phyloP scores from a whole-genome alignment of 805 yeast genomes.

The Lipomyces mesembrius region DNA sequence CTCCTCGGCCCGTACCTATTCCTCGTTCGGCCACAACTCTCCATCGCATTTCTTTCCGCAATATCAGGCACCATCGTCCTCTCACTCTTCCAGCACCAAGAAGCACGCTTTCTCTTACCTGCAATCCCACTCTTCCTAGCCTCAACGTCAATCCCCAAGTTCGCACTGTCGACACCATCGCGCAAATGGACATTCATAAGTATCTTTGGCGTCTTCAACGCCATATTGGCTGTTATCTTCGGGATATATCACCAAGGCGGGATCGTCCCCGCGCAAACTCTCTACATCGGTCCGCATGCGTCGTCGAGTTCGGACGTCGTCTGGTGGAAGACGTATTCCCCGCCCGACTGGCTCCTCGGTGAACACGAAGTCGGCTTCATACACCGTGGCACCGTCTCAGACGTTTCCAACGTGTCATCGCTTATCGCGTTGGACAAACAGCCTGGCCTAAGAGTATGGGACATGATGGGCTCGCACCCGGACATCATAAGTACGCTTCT shows the following conservation, averaged over 20 bases:
- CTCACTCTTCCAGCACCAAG: conserved; percentile 88
- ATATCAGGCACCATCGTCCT: conserved; percentile 64
- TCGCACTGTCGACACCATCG: conserved; percentile 34
- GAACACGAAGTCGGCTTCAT: conserved; percentile 39
- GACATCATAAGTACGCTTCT: conserved; percentile 42
- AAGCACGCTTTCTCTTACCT: conserved; percentile 84
- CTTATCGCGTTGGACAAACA: conserved; percentile 15
- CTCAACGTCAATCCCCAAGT: conserved; percentile 35
- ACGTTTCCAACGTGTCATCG: conserved; percentile 25
- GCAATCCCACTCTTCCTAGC: conserved; percentile 65
- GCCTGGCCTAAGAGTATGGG: conserved; percentile 45
- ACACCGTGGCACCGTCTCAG: conserved; percentile 36
- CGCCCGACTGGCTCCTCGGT: conserved; percentile 84
- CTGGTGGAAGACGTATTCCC: conserved; percentile 95
- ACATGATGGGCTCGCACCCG: conserved; percentile 55
- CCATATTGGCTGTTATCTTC: conserved; percentile 62
- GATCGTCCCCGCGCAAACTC: conserved; percentile 64
- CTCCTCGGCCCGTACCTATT: conserved; percentile 77
- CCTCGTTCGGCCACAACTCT: conserved; percentile 46
- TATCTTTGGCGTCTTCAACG: conserved; percentile 69
- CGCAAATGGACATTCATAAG: conserved; percentile 27
- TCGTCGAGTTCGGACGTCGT: conserved; percentile 49
- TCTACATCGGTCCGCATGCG: conserved; percentile 38
- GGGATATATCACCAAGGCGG: conserved; percentile 93
- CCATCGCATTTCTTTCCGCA: conserved; percentile 50